These are phyloP conservation scores for Lactarius psammicola DNA, from an alignment of 768 basidiomycete species.

Conservation along the genomic window DNA sequence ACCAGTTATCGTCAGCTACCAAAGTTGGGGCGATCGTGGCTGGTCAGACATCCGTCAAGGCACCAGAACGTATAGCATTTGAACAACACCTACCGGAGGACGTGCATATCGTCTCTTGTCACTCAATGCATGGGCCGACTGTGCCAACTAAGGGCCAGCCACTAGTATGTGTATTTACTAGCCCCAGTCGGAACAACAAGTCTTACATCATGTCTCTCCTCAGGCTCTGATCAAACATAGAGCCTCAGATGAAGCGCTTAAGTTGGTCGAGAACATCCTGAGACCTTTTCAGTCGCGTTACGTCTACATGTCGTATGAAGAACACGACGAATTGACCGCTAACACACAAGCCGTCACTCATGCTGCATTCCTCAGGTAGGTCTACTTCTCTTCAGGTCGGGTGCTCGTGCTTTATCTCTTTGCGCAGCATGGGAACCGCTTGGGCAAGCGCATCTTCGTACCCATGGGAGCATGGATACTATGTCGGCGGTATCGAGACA, in stretches of 20 bases:
- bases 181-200: neutral
- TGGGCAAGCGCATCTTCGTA: slow-evolving; percentile 78
- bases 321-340: slow-evolving; percentile 94
- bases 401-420: slow-evolving; percentile 2
- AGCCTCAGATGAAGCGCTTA: slow-evolving; percentile 67
- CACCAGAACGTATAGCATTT: slow-evolving; percentile 87
- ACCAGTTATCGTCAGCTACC: slow-evolving; percentile 56
- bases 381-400: neutral
- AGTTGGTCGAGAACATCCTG: slow-evolving; percentile 79
- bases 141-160: slow-evolving; percentile 90
- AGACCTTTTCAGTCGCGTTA: slow-evolving; percentile 77
- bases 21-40: slow-evolving; percentile 90
- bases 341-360: slow-evolving; percentile 99
- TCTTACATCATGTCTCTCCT: neutral
- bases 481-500: slow-evolving; percentile 96
- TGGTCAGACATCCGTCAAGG: slow-evolving; percentile 96
- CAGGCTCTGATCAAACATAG: slow-evolving; percentile 90
- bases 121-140: slow-evolving; percentile 91
- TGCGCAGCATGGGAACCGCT: slow-evolving; percentile 90
- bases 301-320: slow-evolving; percentile 93
- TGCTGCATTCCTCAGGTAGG: slow-evolving; percentile 91
- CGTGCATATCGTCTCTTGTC: slow-evolving; percentile 86
- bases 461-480: slow-evolving; percentile 95
- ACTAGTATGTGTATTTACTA: slow-evolving; percentile 51
- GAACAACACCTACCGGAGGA: slow-evolving; percentile 85